These are phyloP conservation scores for Fusarium sarcochroum DNA, from an alignment of 2,329 filamentous ascomycete genomes.

Conservation along the genomic window DNA sequence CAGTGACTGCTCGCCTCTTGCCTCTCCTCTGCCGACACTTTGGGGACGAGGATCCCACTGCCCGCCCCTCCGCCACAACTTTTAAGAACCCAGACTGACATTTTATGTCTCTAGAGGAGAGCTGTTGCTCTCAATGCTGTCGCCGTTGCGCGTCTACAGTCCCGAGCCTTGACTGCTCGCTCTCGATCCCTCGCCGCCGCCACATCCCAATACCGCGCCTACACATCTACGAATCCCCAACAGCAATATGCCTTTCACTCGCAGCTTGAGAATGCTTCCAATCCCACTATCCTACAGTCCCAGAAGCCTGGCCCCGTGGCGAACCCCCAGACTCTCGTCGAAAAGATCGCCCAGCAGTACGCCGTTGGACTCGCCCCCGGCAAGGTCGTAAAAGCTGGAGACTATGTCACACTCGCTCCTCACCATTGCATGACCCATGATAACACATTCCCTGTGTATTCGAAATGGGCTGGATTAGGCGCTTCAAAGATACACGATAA, in stretches of 20 bases:
- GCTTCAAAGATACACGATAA: slow-evolving; percentile 79
- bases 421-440: slow-evolving; percentile 88
- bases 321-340: slow-evolving; percentile 82
- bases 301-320: slow-evolving; percentile 52
- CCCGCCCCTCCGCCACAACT: not conserved
- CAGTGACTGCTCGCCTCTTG: not conserved
- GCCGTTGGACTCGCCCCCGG: slow-evolving; percentile 80
- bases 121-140: slow-evolving; percentile 34
- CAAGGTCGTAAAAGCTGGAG: slow-evolving; percentile 82
- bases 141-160: slow-evolving; percentile 17
- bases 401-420: slow-evolving; percentile 84
- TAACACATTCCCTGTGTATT: slow-evolving; percentile 81
- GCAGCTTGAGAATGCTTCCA: slow-evolving; percentile 68
- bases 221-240: slow-evolving; percentile 21
- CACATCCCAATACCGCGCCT: slow-evolving; percentile 30
- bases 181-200: slow-evolving; percentile 29
- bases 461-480: slow-evolving; percentile 85
- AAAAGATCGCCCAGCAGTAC: slow-evolving; percentile 92
- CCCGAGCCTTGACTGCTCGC: slow-evolving; percentile 15
- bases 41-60: not conserved
- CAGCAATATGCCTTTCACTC: slow-evolving; percentile 66
- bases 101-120: slow-evolving; percentile 19
- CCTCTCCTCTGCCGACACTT: not conserved
- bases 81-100: not conserved
- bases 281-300: slow-evolving; percentile 68